These are phyloP conservation scores for Alliaria petiolata DNA, from an alignment of 345 rosid species.

Conservation along the genomic window DNA sequence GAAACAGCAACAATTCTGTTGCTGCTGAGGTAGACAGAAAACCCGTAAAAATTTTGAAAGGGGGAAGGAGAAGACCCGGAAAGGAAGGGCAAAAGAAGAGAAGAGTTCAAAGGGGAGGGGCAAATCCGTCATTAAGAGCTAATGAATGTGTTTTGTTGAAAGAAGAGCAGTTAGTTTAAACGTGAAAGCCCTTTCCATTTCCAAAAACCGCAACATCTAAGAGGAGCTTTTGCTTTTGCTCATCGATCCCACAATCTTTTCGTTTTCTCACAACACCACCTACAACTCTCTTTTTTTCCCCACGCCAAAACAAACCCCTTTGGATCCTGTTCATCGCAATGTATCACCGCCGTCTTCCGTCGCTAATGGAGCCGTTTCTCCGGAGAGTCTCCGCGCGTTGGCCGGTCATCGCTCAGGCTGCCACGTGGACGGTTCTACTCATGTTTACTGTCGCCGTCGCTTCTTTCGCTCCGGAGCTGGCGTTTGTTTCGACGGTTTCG, in stretches of 20 bases:
- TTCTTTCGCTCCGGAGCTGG: constrained; percentile 30
- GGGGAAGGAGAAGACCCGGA: constrained; percentile 25
- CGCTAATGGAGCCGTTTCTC: constrained; percentile 23
- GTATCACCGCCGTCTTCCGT: constrained; percentile 21
- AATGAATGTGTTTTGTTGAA: background rate
- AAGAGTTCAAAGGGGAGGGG: constrained; percentile 8
- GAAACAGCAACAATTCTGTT: background rate
- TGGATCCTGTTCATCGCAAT: background rate
- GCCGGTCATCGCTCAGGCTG: constrained; percentile 18
- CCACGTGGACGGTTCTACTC: constrained; percentile 28
- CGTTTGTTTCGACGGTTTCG: constrained; percentile 28
- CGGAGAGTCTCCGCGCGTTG: constrained; percentile 19
- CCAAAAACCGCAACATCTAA: background rate
- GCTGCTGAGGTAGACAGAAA: background rate
- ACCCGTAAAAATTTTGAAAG: constrained; percentile 3
- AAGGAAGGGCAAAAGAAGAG: constrained; percentile 4
- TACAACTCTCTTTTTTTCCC: background rate
- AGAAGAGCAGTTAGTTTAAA: constrained; percentile 21
- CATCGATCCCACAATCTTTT: background rate
- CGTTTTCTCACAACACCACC: background rate
- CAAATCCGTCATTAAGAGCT: background rate
- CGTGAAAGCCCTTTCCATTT: constrained; percentile 18
- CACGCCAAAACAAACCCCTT: background rate
- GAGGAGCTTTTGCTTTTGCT: background rate
- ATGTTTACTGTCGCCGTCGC: constrained; percentile 30